Evolutionary conservation across 352 stramenopile species (phyloP), one percentile per base, ranked within the genome.

Genomic region (Pythium dissotocum): DNA sequence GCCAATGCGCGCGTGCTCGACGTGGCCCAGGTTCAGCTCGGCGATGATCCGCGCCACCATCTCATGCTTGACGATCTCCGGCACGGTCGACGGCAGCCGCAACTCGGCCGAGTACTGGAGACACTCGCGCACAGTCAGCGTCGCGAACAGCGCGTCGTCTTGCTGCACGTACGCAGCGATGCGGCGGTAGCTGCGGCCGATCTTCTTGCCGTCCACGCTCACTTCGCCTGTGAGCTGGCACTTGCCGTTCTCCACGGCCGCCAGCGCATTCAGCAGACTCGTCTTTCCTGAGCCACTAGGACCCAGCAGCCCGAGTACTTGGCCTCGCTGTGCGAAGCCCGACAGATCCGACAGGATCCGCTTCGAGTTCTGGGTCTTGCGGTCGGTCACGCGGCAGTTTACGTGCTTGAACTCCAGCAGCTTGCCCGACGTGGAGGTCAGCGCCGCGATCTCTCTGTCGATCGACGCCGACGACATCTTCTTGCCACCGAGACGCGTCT

Each of bases 101-200:
- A 97, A 68, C 33, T 94, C 80, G 12, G 91, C 84, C 36, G 87
- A 93, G 77, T 95, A 95, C 46, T 73, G 70, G 61, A 97, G 85
- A 56, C 82, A 93, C 67, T 97, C 91, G 21, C 82, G 82, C 14
- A 96, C 89, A 26, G 86, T 94, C 6, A 97, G 77, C 30, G 84
- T 94, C 24, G 86, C 60, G 46, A 89, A 93, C 9, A 97, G 77
- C 30, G 79, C 78, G 65, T 96, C 89, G 58, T 97, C 87, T 61
- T 97, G 91, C 67, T 94, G 80, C 51, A 97, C 89, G 67, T 96
- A 97, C 4, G 89, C 89, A 16, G 90, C 83, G 65, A 94, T 79
- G 13, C 83, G 73, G 28, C 85, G 82, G 67, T 94, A 95, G 53
- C 80, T 68, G 58, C 82, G 78, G 18, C 82, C 65, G 42, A 90